Evolutionary conservation across 495 filamentous ascomycete genomes (phyloP), one percentile per base, ranked within the genome.

Genomic region (Neohortaea acidophila): DNA sequence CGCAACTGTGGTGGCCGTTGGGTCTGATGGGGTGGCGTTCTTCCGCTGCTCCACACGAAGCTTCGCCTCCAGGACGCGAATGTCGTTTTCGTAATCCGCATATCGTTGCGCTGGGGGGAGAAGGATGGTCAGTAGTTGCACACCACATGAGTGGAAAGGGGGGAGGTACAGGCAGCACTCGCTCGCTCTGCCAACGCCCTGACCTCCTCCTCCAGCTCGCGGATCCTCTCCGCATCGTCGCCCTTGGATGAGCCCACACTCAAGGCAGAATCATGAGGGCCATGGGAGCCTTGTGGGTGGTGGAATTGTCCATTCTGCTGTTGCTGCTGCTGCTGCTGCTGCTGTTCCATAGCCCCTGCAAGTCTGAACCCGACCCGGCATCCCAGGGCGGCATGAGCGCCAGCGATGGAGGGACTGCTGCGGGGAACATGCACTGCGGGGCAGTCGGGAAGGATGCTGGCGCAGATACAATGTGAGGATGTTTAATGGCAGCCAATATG

Each of bases 61-160:
- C 15, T 41, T 19, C 8, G 69, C 55, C 48, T 75, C 74, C 36
- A 85, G 67, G 22, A 67, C 67, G 41, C 68, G 69, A 6, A 93
- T 60, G 59, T 93, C 83, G 56, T 91, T 82, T 69, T 97, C 89
- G 69, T 94, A 94, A 63, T 93, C 82, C 53, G 84, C 81, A 59
- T 84, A 40, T 2, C 32, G 75, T 64, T 83, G 52, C 22, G 21
- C 32, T n/a, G n/a, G n/a, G n/a, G n/a, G n/a, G n/a, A n/a, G n/a
- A n/a, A 22, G 13, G 12, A 6, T 22, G n/a, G n/a, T n/a, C n/a
- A 14, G 8, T 5, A 20, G 12, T 14, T 25, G 12, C 14, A 2
- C 20, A 11, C 24, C 15, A 10, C 24, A 12, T 12, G 24, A 24
- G 19, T 37, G 41, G 13, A 22, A n/a, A 21, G 11, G 18, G 34